Evolutionary conservation across 331 rosid species (phyloP).

Genomic region (Acacia pycnantha): DNA sequence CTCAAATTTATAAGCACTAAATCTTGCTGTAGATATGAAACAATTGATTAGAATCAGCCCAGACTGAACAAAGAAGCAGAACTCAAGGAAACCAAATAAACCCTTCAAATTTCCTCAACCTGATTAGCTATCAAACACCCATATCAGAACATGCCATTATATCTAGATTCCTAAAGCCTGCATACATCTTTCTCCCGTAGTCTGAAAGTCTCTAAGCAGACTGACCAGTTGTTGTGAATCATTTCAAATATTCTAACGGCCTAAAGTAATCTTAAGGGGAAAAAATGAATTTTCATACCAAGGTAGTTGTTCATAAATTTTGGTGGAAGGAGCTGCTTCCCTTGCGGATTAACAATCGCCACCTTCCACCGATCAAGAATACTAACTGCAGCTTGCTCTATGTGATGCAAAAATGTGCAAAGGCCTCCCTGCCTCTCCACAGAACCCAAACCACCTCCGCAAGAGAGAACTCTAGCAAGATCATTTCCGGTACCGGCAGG

Average conservation of each 20-base stretch:
- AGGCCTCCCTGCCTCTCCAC: constrained; percentile 99
- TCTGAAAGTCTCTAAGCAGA: background rate
- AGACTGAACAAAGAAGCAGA: constrained; percentile 21
- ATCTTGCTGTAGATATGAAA: constrained; percentile 9
- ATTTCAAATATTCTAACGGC: constrained; percentile 7
- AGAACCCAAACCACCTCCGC: constrained; percentile 99
- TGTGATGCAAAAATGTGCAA: constrained; percentile 79
- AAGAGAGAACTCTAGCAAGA: constrained; percentile 92
- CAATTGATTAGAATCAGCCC: constrained; percentile 17
- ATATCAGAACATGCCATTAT: background rate
- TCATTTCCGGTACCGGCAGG: constrained; percentile 99
- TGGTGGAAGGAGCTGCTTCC: no score
- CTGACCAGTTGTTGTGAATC: constrained; percentile 21
- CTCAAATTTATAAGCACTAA: constrained; percentile 24
- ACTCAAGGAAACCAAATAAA: constrained; percentile 17
- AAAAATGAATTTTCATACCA: no score
- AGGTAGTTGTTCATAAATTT: no score
- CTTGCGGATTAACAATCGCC: no score
- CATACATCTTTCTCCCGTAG: background rate
- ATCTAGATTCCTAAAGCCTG: background rate
- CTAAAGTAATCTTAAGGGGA: constrained; percentile 33
- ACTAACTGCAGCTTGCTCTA: constrained; percentile 96
- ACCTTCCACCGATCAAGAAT: no score
- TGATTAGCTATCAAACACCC: background rate
- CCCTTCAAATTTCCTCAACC: constrained; percentile 12